These are phyloP conservation scores for Westerdykella ornata DNA, from an alignment of 2,329 filamentous ascomycete species.

Conservation along the genomic window DNA sequence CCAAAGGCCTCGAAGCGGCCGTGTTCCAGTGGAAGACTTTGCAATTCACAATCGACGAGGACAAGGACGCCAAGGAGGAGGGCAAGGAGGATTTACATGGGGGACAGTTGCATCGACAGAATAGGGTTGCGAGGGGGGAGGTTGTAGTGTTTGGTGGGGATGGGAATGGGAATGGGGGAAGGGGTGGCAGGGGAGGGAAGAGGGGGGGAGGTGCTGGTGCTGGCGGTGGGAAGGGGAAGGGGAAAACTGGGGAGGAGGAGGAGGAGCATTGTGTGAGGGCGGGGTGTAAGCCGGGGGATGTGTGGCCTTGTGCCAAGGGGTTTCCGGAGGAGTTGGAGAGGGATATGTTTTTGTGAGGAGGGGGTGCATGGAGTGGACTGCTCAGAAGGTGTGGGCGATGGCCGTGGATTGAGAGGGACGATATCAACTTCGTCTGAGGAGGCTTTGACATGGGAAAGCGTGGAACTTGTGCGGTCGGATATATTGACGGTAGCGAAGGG, in stretches of 20 bases:
- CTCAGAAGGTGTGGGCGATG: no score
- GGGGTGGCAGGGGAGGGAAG: constrained; percentile 2
- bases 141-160: not conserved
- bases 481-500: no score
- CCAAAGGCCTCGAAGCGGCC: constrained; percentile 20
- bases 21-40: constrained; percentile 28
- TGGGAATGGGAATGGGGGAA: constrained; percentile 1
- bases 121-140: constrained; percentile 19
- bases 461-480: no score
- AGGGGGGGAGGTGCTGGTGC: constrained; percentile 1
- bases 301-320: constrained; percentile 24
- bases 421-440: no score
- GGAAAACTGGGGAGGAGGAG: not conserved
- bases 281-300: constrained; percentile 16
- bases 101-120: constrained; percentile 29
- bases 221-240: constrained; percentile 1
- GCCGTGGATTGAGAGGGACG: no score
- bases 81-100: constrained; percentile 32
- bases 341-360: constrained; percentile 16
- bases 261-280: constrained; percentile 7
- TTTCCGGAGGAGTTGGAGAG: constrained; percentile 23
- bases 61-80: constrained; percentile 22
- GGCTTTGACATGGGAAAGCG: no score
- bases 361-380: no score
- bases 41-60: constrained; percentile 17